Conservation (phyloP, 2,329 filamentous ascomycete species). For the Colletotrichum gloeosporioides region DNA sequence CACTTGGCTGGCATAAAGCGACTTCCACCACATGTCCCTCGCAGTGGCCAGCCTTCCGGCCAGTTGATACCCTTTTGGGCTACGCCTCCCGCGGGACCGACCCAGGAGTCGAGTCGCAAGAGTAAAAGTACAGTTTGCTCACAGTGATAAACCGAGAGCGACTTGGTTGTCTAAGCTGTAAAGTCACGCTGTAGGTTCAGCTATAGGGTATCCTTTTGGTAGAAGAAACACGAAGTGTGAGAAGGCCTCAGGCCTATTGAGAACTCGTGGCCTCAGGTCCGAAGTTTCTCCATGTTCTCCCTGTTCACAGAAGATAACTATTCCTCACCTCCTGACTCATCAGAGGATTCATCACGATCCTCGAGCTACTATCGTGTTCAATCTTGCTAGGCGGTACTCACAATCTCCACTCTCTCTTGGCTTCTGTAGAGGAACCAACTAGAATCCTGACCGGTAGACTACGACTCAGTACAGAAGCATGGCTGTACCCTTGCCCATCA, state of each 20-base stretch:
- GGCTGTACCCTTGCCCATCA: neutral
- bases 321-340: neutral
- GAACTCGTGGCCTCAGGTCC: neutral
- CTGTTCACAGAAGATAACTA: neutral
- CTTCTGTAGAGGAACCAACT: neutral
- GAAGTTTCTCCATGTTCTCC: neutral
- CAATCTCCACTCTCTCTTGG: neutral
- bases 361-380: neutral
- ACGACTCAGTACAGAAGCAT: neutral
- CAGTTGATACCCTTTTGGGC: neutral
- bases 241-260: neutral
- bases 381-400: neutral
- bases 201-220: neutral
- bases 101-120: neutral
- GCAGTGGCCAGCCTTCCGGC: neutral
- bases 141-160: neutral
- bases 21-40: neutral
- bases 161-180: neutral
- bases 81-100: neutral
- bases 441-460: neutral
- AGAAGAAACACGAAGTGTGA: neutral
- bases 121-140: neutral
- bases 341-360: neutral
- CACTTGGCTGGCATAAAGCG: neutral
- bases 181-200: neutral